These are phyloP conservation scores for Phylloboletellus chloephorus DNA, from an alignment of 1,284 basidiomycete species.

Conservation along the genomic window DNA sequence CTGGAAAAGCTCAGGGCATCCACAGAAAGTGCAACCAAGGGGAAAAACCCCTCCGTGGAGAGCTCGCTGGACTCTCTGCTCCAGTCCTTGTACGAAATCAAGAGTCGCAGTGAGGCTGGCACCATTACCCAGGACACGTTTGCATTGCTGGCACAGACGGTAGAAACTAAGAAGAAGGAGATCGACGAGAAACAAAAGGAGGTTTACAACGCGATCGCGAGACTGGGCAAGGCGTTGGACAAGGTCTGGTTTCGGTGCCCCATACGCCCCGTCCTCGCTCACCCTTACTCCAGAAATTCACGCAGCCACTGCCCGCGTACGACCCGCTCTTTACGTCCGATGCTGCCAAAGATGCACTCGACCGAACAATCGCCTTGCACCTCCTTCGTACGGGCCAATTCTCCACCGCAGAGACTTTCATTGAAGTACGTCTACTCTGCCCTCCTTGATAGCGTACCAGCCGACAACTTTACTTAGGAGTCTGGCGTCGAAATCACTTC, in stretches of 20 bases:
- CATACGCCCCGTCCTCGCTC: conserved; percentile 1
- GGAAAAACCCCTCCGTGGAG: conserved; percentile 52
- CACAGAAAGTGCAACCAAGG: conserved; percentile 42
- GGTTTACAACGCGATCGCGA: conserved; percentile 69
- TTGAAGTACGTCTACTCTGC: conserved; percentile 44
- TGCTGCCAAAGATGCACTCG: conserved; percentile 57
- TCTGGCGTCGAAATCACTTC: conserved; percentile 56
- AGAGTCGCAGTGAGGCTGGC: conserved; percentile 50
- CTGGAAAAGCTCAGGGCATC: conserved; percentile 66
- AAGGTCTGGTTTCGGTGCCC: conserved; percentile 53
- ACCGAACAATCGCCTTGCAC: conserved; percentile 70
- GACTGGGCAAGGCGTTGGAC: conserved; percentile 80
- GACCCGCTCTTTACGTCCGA: conserved; percentile 63
- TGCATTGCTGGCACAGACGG: conserved; percentile 48
- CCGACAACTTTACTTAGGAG: conserved; percentile 47
- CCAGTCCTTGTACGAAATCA: conserved; percentile 53
- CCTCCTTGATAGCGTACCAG: background rate
- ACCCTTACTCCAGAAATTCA: conserved; percentile 55
- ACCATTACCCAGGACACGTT: conserved; percentile 51
- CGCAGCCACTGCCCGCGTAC: conserved; percentile 59
- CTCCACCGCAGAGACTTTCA: conserved; percentile 65
- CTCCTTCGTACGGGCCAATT: conserved; percentile 79
- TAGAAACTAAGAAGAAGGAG: conserved; percentile 75
- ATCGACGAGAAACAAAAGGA: conserved; percentile 86
- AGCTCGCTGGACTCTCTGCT: conserved; percentile 70